Conservation (phyloP, 345 rosid species). For the Carallia brachiata region DNA sequence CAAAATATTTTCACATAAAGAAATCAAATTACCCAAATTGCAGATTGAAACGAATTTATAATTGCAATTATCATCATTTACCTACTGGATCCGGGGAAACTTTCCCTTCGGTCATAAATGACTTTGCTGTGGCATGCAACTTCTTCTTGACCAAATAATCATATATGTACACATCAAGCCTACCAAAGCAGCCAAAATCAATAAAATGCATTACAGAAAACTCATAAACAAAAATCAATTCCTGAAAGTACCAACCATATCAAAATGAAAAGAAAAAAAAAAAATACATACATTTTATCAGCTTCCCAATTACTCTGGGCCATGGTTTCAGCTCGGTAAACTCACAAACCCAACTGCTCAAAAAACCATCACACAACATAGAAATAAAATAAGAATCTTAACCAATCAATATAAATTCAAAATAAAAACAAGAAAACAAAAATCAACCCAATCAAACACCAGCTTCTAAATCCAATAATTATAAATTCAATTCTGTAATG, state of each 20-base stretch:
- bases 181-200: slow-evolving; percentile 27
- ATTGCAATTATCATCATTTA: slow-evolving; percentile 27
- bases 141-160: slow-evolving; percentile 96
- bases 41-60: neutral
- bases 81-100: slow-evolving; percentile 99
- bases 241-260: neutral
- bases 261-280: neutral
- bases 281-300: slow-evolving; percentile 71
- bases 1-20: no score
- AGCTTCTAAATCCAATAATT: neutral
- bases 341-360: slow-evolving; percentile 16
- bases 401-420: neutral
- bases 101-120: slow-evolving; percentile 93
- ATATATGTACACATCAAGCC: slow-evolving; percentile 97
- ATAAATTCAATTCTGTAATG: neutral
- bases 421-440: neutral
- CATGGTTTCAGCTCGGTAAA: slow-evolving; percentile 45
- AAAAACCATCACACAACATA: neutral
- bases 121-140: slow-evolving; percentile 73
- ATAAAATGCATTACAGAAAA: neutral
- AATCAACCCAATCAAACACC: neutral
- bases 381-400: neutral
- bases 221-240: neutral
- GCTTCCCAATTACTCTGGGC: slow-evolving; percentile 97
- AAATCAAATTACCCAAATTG: neutral